Evolutionary conservation across 345 rosid genomes (phyloP).

Genomic region (Salix caprea): DNA sequence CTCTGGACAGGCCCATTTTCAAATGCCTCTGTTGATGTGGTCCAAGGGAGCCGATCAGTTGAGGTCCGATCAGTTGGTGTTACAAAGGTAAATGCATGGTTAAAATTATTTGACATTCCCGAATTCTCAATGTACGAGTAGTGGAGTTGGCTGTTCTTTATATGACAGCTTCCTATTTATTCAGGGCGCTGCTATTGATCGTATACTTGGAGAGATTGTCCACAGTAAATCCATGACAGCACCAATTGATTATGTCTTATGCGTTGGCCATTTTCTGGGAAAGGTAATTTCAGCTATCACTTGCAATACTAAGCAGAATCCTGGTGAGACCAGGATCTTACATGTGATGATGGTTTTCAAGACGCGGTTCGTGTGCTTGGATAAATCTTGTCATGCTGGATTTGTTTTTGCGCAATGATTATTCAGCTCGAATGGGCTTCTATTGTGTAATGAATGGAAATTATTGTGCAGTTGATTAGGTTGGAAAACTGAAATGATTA

Average conservation of each 20-base stretch:
- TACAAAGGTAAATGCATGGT: slow-evolving; percentile 59
- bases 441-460: background rate
- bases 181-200: slow-evolving; percentile 97
- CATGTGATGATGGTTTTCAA: background rate
- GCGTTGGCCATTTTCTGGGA: slow-evolving; percentile 93
- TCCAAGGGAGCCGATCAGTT: slow-evolving; percentile 94
- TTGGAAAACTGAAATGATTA: background rate
- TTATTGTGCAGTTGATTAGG: background rate
- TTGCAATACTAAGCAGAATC: background rate
- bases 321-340: background rate
- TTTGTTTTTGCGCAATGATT: background rate
- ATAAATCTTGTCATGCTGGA: background rate
- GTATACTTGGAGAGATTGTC: slow-evolving; percentile 93
- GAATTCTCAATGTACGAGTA: background rate
- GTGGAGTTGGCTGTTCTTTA: slow-evolving; percentile 4
- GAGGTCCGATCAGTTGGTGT: slow-evolving; percentile 99
- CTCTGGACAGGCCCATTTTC: slow-evolving; percentile 99
- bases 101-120: background rate
- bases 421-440: background rate
- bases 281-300: slow-evolving; percentile 49
- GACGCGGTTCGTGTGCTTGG: background rate
- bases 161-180: slow-evolving; percentile 3
- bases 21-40: slow-evolving; percentile 97
- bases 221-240: slow-evolving; percentile 87
- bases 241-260: slow-evolving; percentile 91